Base-by-base conservation (phyloP, 257 asterid genomes). In the Vinca minor region DNA sequence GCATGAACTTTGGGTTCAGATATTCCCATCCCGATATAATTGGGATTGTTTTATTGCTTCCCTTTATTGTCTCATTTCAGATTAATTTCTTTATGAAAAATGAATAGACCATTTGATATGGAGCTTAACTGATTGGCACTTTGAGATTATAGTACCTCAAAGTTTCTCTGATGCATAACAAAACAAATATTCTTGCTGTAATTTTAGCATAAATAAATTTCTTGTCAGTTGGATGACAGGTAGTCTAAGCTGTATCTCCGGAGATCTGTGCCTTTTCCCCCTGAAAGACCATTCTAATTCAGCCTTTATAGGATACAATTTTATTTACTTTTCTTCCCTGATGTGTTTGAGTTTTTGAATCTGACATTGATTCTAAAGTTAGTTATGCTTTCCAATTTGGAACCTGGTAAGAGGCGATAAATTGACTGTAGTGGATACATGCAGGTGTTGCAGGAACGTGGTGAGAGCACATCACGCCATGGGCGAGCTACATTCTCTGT, bases 391-490 rank as follows among this genome's bases (percentile, higher is more conserved):
- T 34, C 18, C 28, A 18, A 10, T 64, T 62, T 62, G 53, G 29
- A 47, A n/a, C 53, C 36, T 9, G 44, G 36, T 45, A 41, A 29
- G 71, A 65, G 59, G 65, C 72, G 64, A 56, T 77, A 69, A 64
- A 62, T 60, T 77, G 58, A 69, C 69, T 14, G 34, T 8, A 65
- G 46, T 67, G 75, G 53, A 57, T 83, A 55, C 70, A 66, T 77
- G 81, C 80, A 93, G 99, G 99, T 93, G 62, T 81, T 93, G 78
- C 99, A 93, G 75, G 99, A 93, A 70, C 89, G 99, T 41, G 97
- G 99, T 73, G 99, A 93, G 83, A 93, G 99, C 86, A 89, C 99
- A 68, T 93, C 97, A 65, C 99, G 99, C 61, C 99, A 93, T 47
- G 97, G 99, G 69, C 94, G 99, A 68, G 95, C 99, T 61, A 84